phyloP scores from a whole-genome alignment of 306 rosid genomes.

The Spatholobus suberectus region DNA sequence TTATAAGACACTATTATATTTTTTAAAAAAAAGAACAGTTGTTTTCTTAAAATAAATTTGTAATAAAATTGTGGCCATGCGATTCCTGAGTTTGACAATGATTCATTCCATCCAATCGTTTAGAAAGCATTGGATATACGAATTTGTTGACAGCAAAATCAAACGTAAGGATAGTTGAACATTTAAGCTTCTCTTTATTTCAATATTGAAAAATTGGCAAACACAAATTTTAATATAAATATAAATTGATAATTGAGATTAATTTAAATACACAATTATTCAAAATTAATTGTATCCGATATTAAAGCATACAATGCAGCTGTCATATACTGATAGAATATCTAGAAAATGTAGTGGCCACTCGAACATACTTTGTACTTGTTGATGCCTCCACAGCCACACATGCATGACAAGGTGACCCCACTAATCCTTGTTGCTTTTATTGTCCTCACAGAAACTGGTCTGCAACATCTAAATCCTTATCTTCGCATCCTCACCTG shows the following conservation, averaged over 20 bases:
- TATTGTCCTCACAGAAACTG: background rate
- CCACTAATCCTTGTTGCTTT: slow-evolving; percentile 4
- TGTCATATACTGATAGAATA: slow-evolving; percentile 17
- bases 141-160: background rate
- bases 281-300: background rate
- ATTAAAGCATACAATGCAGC: background rate
- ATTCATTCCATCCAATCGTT: background rate
- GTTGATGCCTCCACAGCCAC: slow-evolving; percentile 48
- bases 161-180: background rate
- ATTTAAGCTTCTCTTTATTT: background rate
- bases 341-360: slow-evolving; percentile 31
- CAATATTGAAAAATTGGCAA: background rate
- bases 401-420: slow-evolving; percentile 22
- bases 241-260: background rate
- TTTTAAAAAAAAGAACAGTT: background rate
- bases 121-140: background rate
- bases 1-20: background rate
- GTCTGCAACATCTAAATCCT: slow-evolving; percentile 39
- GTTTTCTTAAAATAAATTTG: no score
- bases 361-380: background rate
- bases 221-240: background rate
- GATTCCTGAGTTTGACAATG: background rate
- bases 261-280: background rate
- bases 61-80: background rate
- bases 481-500: slow-evolving; percentile 47